Evolutionary conservation across 441 rosid species (phyloP), one percentile per base, ranked within the genome.

Genomic region (Euphorbia schlechtendalii): DNA sequence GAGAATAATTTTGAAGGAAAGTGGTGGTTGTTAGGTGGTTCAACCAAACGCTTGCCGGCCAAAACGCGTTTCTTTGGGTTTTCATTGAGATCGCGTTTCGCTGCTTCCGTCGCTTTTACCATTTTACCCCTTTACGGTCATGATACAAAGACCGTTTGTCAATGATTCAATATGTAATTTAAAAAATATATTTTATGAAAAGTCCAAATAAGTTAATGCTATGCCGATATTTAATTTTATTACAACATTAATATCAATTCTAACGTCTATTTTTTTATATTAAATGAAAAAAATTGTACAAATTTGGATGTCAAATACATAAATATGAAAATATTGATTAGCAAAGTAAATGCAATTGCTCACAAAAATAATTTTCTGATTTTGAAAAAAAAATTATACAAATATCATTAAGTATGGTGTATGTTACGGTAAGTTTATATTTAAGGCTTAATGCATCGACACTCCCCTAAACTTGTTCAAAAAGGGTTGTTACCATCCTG

Each of bases 1-100:
- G 61, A 77, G 76, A 71, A 43, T 74, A 67, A 60, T 73, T 73
- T 83, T 61, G 79, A 79, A 77, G 82, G 83, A 81, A 79, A 82
- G 91, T 69, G 86, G 93, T 84, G 67, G 96, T 86, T 75, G 92
- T 86, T 86, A 81, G 96, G 96, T 91, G 78, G 96, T 92, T 92
- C 95, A 89, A 88, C 98, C 94, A 91, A 87, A 87, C 85, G 81
- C 71, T 69, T 63, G 86, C 90, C 88, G 86, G 82, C 94, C 81
- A 78, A 85, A 82, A 83, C 90, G 92, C 91, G 90, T 80, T 82
- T 76, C 59, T 58, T 65, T 61, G 7, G 62, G 20, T 32, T 6
- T 68, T 61, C 18, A 46, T 12, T 10, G 9, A 4, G 22, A 24
- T 64, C 36, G 74, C 85, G 86, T 77, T 88, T 74, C 65, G 72